Base-by-base conservation (phyloP, 805 yeast genomes). In the Saccharomycopsis schoenii region DNA sequence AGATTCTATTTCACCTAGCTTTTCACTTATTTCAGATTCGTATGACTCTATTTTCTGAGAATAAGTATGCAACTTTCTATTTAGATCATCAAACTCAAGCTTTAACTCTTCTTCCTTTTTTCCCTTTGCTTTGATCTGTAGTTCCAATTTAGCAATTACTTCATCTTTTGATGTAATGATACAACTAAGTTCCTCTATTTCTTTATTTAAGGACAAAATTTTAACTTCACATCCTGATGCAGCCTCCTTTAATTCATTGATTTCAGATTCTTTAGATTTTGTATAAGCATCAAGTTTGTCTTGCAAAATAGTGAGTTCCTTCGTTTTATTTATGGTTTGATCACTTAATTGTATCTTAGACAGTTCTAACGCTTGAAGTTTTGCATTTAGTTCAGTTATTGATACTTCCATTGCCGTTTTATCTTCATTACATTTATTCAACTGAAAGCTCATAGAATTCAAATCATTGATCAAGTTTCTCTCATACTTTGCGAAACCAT, bases 291-390 rank as follows among this genome's bases (percentile, higher is more conserved):
- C 58, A 39, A 56, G 43, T n/a, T 24, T 39, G 15, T 11, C 10
- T n/a, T 21, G 42, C 17, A 56, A 19, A 25, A 9, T 25, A 39
- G 34, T 42, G 14, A 56, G 36, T 24, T 56, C 58, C 34, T 56
- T 34, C 17, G 15, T 19, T 37, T 54, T 54, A 34, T n/a, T 19
- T 5, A 14, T n/a, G 10, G 41, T 11, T 54, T 54, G 41, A 34
- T 36, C 25, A 10, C 36, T 14, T 21, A 47, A 47, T 4, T 21
- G 24, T 24, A 24, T 9, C 25, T 47, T 47, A 10, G 24, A 15
- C 15, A 39, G 24, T 42, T 71, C 68, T 55, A 73, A 68, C 9
- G 66, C 67, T 5, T 67, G 68, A 55, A 69, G 72, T 14, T 69
- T 69, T 6, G 63, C 62, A 21, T 67, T 60, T 15, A 68, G 21